Evolutionary conservation across 2,329 filamentous ascomycete genomes (phyloP), one percentile per base, ranked within the genome.

Genomic region (Monilinia polystroma): DNA sequence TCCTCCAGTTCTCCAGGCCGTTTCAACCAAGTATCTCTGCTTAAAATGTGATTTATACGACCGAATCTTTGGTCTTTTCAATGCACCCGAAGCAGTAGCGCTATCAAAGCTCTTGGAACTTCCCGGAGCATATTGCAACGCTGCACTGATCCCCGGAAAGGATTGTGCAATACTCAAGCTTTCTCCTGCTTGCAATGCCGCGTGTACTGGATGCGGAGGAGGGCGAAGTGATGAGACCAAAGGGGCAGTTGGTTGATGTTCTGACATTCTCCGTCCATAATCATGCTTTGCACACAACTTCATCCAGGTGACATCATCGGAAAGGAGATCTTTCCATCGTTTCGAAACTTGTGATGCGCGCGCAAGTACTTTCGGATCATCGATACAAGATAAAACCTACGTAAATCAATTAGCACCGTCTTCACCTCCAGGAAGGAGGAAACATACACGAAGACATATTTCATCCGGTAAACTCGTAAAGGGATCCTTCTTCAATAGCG

Each of bases 1-100:
- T n/a, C 95, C 95, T 43, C 95, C 94, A 66, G 91, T 93, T 71
- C 92, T 90, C 95, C 95, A 99, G 18, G 95, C 95, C 0, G 93
- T 96, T 78, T 99, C 95, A 20, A 99, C 94, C 79, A 98, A 87
- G 77, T 98, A 98, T 75, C 93, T 86, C 77, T 98, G 93, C 78
- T 98, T 98, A 82, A 99, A 99, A 78, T 98, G 94, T 6, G 92
- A 96, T 75, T 96, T 92, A 80, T 98, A 97, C 1, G 92, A 94
- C 72, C 89, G 88, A 38, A 92, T 83, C 72, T 89, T 90, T 8
- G 78, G 87, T 80, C 80, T 88, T 77, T 74, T 79, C 71, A 78
- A 74, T 70, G 73, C 72, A 68, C 69, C 78, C 23, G 77, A 72
- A 66, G 79, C 79, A 8, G 78, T 78, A 18, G 78, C 72, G 20